Evolutionary conservation across 2,329 filamentous ascomycete species (phyloP), one percentile per base, ranked within the genome.

Genomic region (Onygenales sp.): DNA sequence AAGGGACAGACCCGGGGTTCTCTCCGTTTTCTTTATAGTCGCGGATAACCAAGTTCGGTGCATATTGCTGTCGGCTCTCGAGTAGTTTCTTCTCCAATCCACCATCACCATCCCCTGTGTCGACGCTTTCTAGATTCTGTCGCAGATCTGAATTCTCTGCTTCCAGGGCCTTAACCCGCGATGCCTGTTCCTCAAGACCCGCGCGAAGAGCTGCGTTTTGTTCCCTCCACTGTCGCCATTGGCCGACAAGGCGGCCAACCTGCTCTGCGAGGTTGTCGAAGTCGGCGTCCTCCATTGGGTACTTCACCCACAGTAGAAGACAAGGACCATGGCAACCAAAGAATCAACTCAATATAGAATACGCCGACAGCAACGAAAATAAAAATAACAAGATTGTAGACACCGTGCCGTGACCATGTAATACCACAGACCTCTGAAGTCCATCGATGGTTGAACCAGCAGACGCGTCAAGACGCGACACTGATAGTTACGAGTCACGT

Each of bases 221-320:
- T 33, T 43, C 34, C n/a, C 33, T 51, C 60, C 53, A 42, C 52
- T 55, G 49, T 65, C 65, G 14, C 63, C 66, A 53, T 62, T 55
- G 47, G 21, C 34, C 32, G 21, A 49, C 21, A 9, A 49, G 47
- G 10, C 21, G 17, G n/a, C 47, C 47, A 27, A 49, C 47, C 47
- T 49, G 47, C 21, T 40, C 47, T n/a, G 47, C 47, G 8, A 49
- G 17, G 8, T 39, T 49, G 47, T 34, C n/a, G 36, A 49, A 49
- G 14, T 40, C 47, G 21, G 2, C 13, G n/a, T 8, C 34, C 47
- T 49, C 36, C 47, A 47, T 40, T 14, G 10, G 10, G 17, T 3
- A 6, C 46, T 10, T 17, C 2, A 10, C 39, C 47, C 21, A 31
- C 17, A 31, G 9, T n/a, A 31, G 13, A 17, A 48, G 14, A n/a